Evolutionary conservation across 2,329 filamentous ascomycete species (phyloP), one percentile per base, ranked within the genome.

Genomic region (Hypoxylon sp.): DNA sequence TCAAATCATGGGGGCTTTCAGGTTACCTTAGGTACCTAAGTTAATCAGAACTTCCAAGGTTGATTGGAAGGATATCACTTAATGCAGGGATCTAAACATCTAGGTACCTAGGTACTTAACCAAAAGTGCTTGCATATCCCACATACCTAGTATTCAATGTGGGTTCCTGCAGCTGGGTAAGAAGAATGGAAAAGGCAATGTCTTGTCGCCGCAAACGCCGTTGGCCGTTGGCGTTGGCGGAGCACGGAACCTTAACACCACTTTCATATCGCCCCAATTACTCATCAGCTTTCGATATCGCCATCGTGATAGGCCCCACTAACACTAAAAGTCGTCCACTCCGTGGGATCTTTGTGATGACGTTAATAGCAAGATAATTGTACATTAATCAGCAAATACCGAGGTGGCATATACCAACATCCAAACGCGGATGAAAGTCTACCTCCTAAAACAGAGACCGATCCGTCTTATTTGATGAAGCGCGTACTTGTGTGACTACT

Each of bases 141-240:
- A 19, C 48, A 22, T 51, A 39, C 48, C n/a, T n/a, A n/a, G n/a
- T n/a, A n/a, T n/a, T n/a, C n/a, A n/a, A 34, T 41, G 24, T 56
- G 48, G 44, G 65, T 62, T 65, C 55, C 48, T 67, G 65, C 56
- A 60, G 52, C 20, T 19, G 15, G 41, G 8, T n/a, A n/a, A 43
- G 37, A 43, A 53, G 47, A 59, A 64, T 50, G 7, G 20, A 66
- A 63, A n/a, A 26, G 24, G 56, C 22, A 62, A 59, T 56, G 51
- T 46, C 56, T 59, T 65, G 47, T 51, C 44, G 43, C 64, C 64
- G 65, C 34, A 57, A 57, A 58, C 51, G 53, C 51, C 56, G 49
- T 30, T 43, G 39, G 22, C 56, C 53, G 44, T n/a, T n/a, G 56
- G 24, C 24, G 7, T 26, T 7, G 24, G 24, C 24, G n/a, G n/a